A percentile compares a stretch with the other conserved stretches of the same genome.
Evolutionary conservation across 1,284 basidiomycete genomes (phyloP).

Genomic region (Termitomyces sp.): DNA sequence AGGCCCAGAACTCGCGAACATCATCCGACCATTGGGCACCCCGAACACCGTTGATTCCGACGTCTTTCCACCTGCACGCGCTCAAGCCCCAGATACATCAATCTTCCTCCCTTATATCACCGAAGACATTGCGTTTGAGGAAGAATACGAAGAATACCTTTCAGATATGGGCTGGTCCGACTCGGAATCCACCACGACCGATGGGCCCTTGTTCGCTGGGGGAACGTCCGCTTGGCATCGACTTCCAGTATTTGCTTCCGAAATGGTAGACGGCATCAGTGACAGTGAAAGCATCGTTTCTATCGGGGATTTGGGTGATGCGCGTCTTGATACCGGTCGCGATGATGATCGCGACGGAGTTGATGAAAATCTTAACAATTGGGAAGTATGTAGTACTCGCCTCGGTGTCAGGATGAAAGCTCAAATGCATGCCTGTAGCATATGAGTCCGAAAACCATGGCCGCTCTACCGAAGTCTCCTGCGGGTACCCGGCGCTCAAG

Average conservation of each 20-base stretch:
- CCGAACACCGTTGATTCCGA: slow-evolving; percentile 74
- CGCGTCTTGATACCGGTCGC: slow-evolving; percentile 55
- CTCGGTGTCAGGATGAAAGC: slow-evolving; percentile 5
- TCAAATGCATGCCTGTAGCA: slow-evolving; percentile 46
- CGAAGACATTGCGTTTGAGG: slow-evolving; percentile 82
- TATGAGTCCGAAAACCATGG: slow-evolving; percentile 91
- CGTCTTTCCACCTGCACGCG: slow-evolving; percentile 78
- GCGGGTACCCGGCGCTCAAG: slow-evolving; percentile 73
- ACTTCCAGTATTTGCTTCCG: slow-evolving; percentile 60
- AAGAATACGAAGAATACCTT: slow-evolving; percentile 84
- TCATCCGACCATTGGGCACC: slow-evolving; percentile 71
- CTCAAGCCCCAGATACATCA: slow-evolving; percentile 77
- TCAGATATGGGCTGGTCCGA: slow-evolving; percentile 77
- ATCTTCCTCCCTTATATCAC: slow-evolving; percentile 81
- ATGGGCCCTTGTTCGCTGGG: slow-evolving; percentile 34
- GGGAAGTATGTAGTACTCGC: slow-evolving; percentile 66
- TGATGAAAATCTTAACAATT: slow-evolving; percentile 84
- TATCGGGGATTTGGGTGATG: slow-evolving; percentile 82
- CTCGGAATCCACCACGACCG: slow-evolving; percentile 32
- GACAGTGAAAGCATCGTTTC: slow-evolving; percentile 87
- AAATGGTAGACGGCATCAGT: slow-evolving; percentile 77
- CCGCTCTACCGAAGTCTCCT: slow-evolving; percentile 84
- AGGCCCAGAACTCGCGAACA: slow-evolving; percentile 65
- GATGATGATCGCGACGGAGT: slow-evolving; percentile 61
- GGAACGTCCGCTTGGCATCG: slow-evolving; percentile 72